A percentile compares a stretch with the other conserved stretches of the same genome.
Evolutionary conservation across 345 rosid species (phyloP).

Genomic region (Moricandia arvensis): DNA sequence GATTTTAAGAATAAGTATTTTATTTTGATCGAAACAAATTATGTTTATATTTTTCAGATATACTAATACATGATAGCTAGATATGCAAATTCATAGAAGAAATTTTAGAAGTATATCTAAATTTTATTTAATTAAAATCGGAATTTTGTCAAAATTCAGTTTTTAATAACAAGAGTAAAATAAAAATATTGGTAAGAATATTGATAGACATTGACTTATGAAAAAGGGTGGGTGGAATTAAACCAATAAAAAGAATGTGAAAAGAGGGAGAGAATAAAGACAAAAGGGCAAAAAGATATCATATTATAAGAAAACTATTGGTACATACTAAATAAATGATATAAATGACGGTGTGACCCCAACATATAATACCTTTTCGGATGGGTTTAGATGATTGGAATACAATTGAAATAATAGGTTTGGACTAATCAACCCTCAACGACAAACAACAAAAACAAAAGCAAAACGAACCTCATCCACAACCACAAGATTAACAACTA

Average conservation of each 20-base stretch:
- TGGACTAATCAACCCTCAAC: slow-evolving; percentile 17
- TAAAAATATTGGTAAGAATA: neutral
- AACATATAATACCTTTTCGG: slow-evolving; percentile 9
- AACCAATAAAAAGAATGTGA: slow-evolving; percentile 21
- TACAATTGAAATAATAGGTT: slow-evolving; percentile 10
- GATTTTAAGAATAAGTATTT: no score
- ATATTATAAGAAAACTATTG: slow-evolving; percentile 10
- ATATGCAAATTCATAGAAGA: neutral
- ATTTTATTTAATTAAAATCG: neutral
- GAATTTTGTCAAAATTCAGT: neutral
- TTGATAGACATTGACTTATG: slow-evolving; percentile 32
- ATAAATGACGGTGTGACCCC: neutral
- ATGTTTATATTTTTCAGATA: neutral
- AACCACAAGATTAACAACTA: neutral
- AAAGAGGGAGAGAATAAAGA: slow-evolving; percentile 27
- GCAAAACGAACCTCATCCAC: slow-evolving; percentile 27
- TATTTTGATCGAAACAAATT: neutral
- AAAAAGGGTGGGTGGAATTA: slow-evolving; percentile 10
- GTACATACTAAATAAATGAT: neutral
- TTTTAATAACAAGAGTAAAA: neutral
- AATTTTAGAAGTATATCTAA: neutral
- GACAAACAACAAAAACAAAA: neutral
- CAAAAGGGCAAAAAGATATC: slow-evolving; percentile 24
- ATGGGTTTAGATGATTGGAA: slow-evolving; percentile 32
- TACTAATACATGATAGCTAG: neutral